phyloP scores from a whole-genome alignment of 192 early-diverging fungal species.

The Obelidium mucronatum region DNA sequence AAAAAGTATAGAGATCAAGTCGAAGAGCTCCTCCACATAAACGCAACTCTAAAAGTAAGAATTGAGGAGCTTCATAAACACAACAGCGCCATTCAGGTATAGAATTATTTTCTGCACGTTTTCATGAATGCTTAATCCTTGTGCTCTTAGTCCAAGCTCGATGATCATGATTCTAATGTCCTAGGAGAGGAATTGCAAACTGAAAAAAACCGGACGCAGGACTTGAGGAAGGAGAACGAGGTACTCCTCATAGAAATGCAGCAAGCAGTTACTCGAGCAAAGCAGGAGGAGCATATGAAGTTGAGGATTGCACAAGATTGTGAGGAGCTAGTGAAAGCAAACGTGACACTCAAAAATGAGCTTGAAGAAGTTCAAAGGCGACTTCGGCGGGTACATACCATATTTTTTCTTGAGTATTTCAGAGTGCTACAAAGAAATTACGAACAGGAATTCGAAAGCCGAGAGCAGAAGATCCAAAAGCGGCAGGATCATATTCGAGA shows the following conservation, averaged over 20 bases:
- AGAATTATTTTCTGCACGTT: conserved; percentile 6
- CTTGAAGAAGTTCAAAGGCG: conserved; percentile 46
- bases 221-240: conserved; percentile 37
- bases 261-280: conserved; percentile 37
- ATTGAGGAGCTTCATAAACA: conserved; percentile 46
- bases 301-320: conserved; percentile 45
- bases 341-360: conserved; percentile 42
- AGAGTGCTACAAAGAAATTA: not conserved
- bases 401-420: not conserved
- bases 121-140: conserved; percentile 11
- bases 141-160: conserved; percentile 19
- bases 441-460: conserved; percentile 41
- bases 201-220: conserved; percentile 7
- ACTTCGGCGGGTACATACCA: conserved; percentile 24
- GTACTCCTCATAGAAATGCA: conserved; percentile 27
- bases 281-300: conserved; percentile 49
- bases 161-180: conserved; percentile 35
- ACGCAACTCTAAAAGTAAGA: conserved; percentile 39
- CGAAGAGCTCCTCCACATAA: conserved; percentile 55
- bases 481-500: conserved; percentile 41
- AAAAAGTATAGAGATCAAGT: conserved; percentile 48
- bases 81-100: conserved; percentile 41
- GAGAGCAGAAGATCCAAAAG: conserved; percentile 33
- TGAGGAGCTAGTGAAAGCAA: conserved; percentile 46
- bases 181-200: conserved; percentile 34